Conservation (phyloP, 2,329 filamentous ascomycete species). For the Rhexocercosporidium sp. region DNA sequence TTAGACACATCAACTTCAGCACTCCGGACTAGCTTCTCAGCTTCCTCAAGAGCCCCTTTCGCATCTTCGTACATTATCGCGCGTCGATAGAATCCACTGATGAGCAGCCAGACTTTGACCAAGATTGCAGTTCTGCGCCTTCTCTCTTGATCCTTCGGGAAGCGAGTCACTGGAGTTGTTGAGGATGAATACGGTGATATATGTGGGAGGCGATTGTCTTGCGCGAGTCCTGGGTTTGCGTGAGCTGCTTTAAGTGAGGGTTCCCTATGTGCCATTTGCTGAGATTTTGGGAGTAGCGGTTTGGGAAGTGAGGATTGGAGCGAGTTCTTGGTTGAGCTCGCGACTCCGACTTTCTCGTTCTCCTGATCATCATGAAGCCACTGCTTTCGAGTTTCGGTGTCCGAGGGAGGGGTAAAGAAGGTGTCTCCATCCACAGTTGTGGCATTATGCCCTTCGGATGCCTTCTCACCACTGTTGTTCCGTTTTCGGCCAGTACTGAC, state of each 20-base stretch:
- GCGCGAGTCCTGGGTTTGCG: conserved; percentile 15
- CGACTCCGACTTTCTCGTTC: conserved; percentile 5
- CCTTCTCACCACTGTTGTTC: conserved; percentile 47
- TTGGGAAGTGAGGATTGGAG: conserved; percentile 16
- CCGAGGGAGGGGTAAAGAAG: conserved; percentile 55
- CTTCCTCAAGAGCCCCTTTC: conserved; percentile 80
- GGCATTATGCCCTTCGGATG: conserved; percentile 43
- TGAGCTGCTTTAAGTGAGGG: conserved; percentile 25
- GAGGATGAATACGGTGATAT: conserved; percentile 27
- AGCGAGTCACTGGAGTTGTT: conserved; percentile 45
- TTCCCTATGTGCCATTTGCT: conserved; percentile 38
- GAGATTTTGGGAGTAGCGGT: conserved; percentile 33
- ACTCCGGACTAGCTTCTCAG: conserved; percentile 72
- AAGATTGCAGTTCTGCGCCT: conserved; percentile 60
- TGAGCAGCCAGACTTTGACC: conserved; percentile 86
- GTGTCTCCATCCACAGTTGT: conserved; percentile 56
- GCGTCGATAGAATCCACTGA: conserved; percentile 85
- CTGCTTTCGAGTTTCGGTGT: conserved; percentile 44
- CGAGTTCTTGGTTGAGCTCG: conserved; percentile 18
- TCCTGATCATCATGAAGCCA: conserved; percentile 41
- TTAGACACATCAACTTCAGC: conserved; percentile 71
- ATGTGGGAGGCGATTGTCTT: conserved; percentile 32
- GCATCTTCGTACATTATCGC: conserved; percentile 82
- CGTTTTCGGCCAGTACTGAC: conserved; percentile 52
- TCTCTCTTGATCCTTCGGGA: conserved; percentile 58